These are phyloP conservation scores for Quercus parvula DNA, from an alignment of 306 rosid species.

Conservation along the genomic window DNA sequence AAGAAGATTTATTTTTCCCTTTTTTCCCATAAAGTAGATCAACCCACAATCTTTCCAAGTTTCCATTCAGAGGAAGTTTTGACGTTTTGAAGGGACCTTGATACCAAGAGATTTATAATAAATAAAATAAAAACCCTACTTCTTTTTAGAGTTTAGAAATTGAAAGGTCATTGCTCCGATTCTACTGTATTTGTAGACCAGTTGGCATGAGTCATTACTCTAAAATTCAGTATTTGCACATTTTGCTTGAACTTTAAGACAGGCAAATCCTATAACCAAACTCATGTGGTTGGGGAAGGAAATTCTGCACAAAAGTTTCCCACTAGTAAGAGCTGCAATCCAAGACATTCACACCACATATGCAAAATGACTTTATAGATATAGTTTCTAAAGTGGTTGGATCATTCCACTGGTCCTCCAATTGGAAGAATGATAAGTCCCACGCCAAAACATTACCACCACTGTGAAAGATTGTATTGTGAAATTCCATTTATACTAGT, in stretches of 20 bases:
- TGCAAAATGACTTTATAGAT: neutral
- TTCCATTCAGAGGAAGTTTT: neutral
- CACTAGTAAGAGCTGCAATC: neutral
- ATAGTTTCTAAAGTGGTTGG: neutral
- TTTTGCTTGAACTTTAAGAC: neutral
- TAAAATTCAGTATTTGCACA: neutral
- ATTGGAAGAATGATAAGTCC: neutral
- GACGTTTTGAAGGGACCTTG: neutral
- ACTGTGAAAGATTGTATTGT: neutral
- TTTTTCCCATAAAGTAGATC: neutral
- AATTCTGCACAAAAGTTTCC: conserved; percentile 9
- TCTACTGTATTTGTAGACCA: neutral
- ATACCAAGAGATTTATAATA: too few relatives aligned
- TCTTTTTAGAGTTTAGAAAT: neutral
- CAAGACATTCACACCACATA: conserved; percentile 1
- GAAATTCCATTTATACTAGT: neutral
- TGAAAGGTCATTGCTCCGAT: neutral
- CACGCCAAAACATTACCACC: neutral
- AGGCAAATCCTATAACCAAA: neutral
- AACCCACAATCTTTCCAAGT: neutral
- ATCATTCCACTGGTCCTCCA: conserved; percentile 5
- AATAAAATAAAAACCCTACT: neutral
- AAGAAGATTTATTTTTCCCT: neutral
- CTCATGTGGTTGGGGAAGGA: neutral
- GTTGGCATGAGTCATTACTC: neutral